Percentiles rank a stretch among this genome's conserved stretches.
Evolutionary conservation across 352 stramenopile species (phyloP).

Genomic region (Pythium insidiosum): DNA sequence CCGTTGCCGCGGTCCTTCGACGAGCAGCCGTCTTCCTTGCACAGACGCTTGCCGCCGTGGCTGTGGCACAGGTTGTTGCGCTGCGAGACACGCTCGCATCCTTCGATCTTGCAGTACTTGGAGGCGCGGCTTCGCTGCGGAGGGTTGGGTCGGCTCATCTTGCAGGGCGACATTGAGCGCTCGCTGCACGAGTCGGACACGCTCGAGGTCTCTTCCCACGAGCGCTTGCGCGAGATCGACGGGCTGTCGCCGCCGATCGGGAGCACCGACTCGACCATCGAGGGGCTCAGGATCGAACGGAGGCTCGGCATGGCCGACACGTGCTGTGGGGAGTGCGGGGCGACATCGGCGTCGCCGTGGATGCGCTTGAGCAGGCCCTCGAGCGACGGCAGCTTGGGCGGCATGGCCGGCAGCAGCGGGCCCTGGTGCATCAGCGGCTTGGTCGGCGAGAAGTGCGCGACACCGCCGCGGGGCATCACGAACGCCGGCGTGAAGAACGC

Average conservation of each 20-base stretch:
- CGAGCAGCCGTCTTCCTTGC: conserved; percentile 64
- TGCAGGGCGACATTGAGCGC: conserved; percentile 2
- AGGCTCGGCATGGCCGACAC: conserved; percentile 31
- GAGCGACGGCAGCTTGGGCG: conserved; percentile 52
- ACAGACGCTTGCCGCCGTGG: conserved; percentile 77
- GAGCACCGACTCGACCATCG: conserved; percentile 19
- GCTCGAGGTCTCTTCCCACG: conserved; percentile 10
- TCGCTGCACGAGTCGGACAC: conserved; percentile 12
- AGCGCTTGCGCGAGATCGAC: conserved; percentile 2
- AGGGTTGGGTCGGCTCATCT: not conserved
- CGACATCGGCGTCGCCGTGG: conserved; percentile 16
- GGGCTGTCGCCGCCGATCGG: too few relatives aligned
- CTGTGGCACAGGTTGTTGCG: conserved; percentile 80
- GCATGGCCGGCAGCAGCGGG: conserved; percentile 9
- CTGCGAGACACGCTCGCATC: conserved; percentile 71
- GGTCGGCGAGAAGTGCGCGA: too few relatives aligned
- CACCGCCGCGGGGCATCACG: conserved; percentile 2
- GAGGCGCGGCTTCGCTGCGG: conserved; percentile 61
- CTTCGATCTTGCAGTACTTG: conserved; percentile 83
- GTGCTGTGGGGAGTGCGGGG: conserved; percentile 8
- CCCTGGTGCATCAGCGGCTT: not conserved
- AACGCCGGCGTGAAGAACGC: conserved; percentile 8
- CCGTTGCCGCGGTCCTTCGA: conserved; percentile 80
- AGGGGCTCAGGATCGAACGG: conserved; percentile 47
- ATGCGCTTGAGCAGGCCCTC: conserved; percentile 60